phyloP scores from a whole-genome alignment of 1,139 yeast species.

The Entelexis sorbosivorans region DNA sequence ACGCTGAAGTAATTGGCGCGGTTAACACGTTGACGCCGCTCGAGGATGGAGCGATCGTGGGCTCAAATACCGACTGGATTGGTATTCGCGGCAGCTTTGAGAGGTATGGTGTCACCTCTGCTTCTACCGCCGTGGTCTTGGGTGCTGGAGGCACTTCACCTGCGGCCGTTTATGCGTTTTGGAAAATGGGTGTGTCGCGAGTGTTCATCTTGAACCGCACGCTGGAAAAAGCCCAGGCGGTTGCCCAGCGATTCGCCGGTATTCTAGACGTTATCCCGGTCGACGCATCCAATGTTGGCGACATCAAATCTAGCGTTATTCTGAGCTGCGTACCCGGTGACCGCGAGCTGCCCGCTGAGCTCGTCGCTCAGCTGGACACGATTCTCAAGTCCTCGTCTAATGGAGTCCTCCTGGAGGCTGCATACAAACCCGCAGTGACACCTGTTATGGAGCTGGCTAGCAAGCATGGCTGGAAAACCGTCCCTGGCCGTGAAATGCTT shows the following conservation, averaged over 20 bases:
- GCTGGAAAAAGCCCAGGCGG: constrained; percentile 41
- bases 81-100: constrained; percentile 66
- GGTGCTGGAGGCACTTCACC: constrained; percentile 98
- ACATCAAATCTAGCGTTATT: constrained; percentile 46
- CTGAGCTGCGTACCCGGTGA: constrained; percentile 81
- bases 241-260: constrained; percentile 11
- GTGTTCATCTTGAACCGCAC: constrained; percentile 82
- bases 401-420: constrained; percentile 73
- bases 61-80: constrained; percentile 94
- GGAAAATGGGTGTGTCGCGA: constrained; percentile 61
- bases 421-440: constrained; percentile 79
- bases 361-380: constrained; percentile 34
- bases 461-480: constrained; percentile 54
- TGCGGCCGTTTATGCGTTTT: constrained; percentile 85
- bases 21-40: constrained; percentile 71
- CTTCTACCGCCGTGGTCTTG: constrained; percentile 42
- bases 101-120: constrained; percentile 18
- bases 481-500: constrained; percentile 85
- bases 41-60: constrained; percentile 44
- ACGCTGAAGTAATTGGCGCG: constrained; percentile 78
- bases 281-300: background rate
- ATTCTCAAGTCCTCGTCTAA: constrained; percentile 39
- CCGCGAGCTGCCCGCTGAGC: constrained; percentile 51
- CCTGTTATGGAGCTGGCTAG: constrained; percentile 71
- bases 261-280: constrained; percentile 12